Base-by-base conservation (phyloP, 1,139 yeast genomes). In the Pichia sp. region DNA sequence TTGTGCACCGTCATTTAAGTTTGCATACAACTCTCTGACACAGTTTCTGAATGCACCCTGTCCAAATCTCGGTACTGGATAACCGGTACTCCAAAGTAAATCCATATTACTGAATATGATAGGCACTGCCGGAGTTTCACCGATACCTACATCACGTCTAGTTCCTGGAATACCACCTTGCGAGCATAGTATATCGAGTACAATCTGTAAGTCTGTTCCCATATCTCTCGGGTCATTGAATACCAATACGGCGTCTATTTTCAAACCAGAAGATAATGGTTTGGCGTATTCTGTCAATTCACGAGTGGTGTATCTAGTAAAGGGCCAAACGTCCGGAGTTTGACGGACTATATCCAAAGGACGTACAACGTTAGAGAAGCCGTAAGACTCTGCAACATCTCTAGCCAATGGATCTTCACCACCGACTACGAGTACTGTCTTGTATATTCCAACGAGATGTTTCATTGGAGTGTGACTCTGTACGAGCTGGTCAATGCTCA, bases 401-500 rank as follows among this genome's bases (percentile, higher is more conserved):
- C 94, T 65, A 25, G 83, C 74, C 30, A 65, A 62, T 43, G 84
- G 94, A 6, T 71, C 73, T 14, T 77, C 77, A 2, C 96, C 94
- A 6, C 97, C 97, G n/a, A 87, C 79, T 1, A 85, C 88, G 44
- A 88, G 59, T 6, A 87, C 88, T 12, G 87, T 64, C 24, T 72
- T 58, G 49, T 64, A 78, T 34, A 67, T 62, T 15, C 62, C 56
- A 1, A 72, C 74, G 36, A 85, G 63, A 0, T 77, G 69, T 47
- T 72, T 74, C 69, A 83, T 79, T 0, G 97, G 98, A 0, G 97
- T 88, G 59, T 91, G 97, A 37, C 94, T 77, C 57, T 85, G 95
- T 10, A 91, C 76, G 23, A 91, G 63, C 54, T 88, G 96, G 16
- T 25, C 17, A 14, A 25, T 13, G n/a, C n/a, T n/a, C n/a, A n/a